Base-by-base conservation (phyloP, 2,329 filamentous ascomycete species). In the Fusarium virguliforme region DNA sequence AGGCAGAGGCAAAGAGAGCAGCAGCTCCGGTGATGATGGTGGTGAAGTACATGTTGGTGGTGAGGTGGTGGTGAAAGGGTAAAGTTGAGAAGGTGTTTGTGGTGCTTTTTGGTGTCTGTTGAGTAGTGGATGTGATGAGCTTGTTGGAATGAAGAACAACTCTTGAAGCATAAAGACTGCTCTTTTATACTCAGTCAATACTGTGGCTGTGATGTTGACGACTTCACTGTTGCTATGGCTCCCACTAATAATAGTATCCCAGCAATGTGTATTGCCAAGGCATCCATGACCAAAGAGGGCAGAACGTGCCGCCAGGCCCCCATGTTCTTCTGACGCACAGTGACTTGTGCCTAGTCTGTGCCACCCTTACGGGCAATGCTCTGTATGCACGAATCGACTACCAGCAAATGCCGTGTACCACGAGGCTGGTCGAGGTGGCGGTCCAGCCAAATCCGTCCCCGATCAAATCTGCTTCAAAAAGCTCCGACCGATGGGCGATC, bases 201-300 rank as follows among this genome's bases (percentile, higher is more conserved):
- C 15, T 13, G 2, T 22, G 2, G 4, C 24, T n/a, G 5, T 6
- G 9, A 60, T 7, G 8, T 9, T 13, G 6, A 10, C 4, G 6
- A 26, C 34, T 22, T 7, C 3, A 28, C 24, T 46, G 28, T 15
- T 6, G 4, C 24, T 30, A 65, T 24, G 3, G 37, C 41, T 30
- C n/a, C 5, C 10, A 40, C 68, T 68, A 70, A 70, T 61, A 37
- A 68, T 70, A 70, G 68, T 3, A 35, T 34, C 40, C 9, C 18
- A 3, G 22, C n/a, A 2, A 2, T 35, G n/a, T 28, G 15, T 22
- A 28, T 32, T 30, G 35, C 8, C 35, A 40, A 40, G 40, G 26
- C 54, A 48, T 48, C 66, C 30, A 26, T 32, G n/a, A 8, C 15
- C n/a, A 43, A 24, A 41, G 26, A n/a, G 35, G 8, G n/a, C 6